phyloP scores from a whole-genome alignment of 768 basidiomycete species.

The Paxillus involutus region DNA sequence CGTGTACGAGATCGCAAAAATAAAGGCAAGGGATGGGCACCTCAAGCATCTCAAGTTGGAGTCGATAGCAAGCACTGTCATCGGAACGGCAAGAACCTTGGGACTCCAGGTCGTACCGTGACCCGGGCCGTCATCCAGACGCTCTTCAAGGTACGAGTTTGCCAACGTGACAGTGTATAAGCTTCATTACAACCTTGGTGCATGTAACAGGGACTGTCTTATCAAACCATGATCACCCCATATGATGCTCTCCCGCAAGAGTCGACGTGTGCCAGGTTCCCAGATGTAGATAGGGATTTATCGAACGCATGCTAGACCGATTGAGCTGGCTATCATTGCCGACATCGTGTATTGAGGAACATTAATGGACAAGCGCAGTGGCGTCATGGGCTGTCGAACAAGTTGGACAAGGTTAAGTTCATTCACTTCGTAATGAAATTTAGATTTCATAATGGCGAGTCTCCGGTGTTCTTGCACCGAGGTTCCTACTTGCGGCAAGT shows the following conservation, averaged over 20 bases:
- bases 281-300: slow-evolving; percentile 27
- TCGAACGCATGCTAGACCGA: slow-evolving; percentile 14
- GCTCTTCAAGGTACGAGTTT: slow-evolving; percentile 26
- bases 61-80: slow-evolving; percentile 82
- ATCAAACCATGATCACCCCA: slow-evolving; percentile 22
- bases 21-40: slow-evolving; percentile 90
- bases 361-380: slow-evolving; percentile 33
- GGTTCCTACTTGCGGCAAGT: slow-evolving; percentile 24
- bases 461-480: slow-evolving; percentile 34
- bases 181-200: slow-evolving; percentile 17
- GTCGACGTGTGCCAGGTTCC: slow-evolving; percentile 14
- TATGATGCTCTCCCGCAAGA: slow-evolving; percentile 8
- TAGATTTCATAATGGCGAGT: slow-evolving; percentile 35
- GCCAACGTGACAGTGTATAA: slow-evolving; percentile 16
- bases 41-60: slow-evolving; percentile 85
- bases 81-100: slow-evolving; percentile 86
- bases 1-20: slow-evolving; percentile 97
- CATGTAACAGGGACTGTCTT: slow-evolving; percentile 18
- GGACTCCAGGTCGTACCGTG: slow-evolving; percentile 90
- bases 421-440: slow-evolving; percentile 43
- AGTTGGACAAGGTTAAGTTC: slow-evolving; percentile 37
- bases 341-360: slow-evolving; percentile 32
- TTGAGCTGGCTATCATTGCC: slow-evolving; percentile 23
- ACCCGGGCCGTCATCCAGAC: slow-evolving; percentile 26
- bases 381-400: slow-evolving; percentile 31